Conservation (phyloP, 2,329 filamentous ascomycete species). For the Aspergillus floridensis region DNA sequence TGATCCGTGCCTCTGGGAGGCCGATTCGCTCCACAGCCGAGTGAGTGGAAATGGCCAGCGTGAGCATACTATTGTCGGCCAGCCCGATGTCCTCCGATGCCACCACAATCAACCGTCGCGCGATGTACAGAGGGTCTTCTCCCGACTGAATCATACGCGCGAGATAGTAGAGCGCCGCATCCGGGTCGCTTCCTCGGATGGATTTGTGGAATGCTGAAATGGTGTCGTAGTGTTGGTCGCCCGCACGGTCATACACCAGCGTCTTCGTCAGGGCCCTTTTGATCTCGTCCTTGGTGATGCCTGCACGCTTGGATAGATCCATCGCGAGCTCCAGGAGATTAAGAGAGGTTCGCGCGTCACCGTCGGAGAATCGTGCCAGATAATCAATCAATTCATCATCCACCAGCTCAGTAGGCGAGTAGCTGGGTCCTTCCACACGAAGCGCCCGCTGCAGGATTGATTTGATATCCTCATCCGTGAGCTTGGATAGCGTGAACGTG, state of each 20-base stretch:
- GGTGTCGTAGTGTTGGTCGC: constrained; percentile 96
- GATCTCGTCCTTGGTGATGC: constrained; percentile 71
- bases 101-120: constrained; percentile 88
- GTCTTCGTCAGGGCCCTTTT: constrained; percentile 86
- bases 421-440: constrained; percentile 55
- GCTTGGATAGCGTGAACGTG: constrained; percentile 79
- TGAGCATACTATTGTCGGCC: constrained; percentile 79
- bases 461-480: constrained; percentile 69
- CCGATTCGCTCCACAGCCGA: constrained; percentile 89
- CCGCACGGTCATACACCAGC: constrained; percentile 88
- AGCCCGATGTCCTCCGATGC: constrained; percentile 92
- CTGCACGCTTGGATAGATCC: constrained; percentile 64
- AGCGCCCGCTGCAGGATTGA: constrained; percentile 76
- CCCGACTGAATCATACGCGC: constrained; percentile 93
- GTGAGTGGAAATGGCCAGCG: constrained; percentile 81
- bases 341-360: constrained; percentile 87
- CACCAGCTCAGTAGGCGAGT: constrained; percentile 56
- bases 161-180: constrained; percentile 91
- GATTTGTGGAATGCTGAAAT: constrained; percentile 98
- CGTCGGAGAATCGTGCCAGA: constrained; percentile 81
- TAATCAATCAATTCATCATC: constrained; percentile 76
- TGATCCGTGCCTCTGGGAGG: constrained; percentile 91
- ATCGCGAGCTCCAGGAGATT: constrained; percentile 90
- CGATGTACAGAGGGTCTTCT: constrained; percentile 89
- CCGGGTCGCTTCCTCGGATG: constrained; percentile 78